Base-by-base conservation (phyloP, 768 basidiomycete species). In the Hydnomerulius pinastri region DNA sequence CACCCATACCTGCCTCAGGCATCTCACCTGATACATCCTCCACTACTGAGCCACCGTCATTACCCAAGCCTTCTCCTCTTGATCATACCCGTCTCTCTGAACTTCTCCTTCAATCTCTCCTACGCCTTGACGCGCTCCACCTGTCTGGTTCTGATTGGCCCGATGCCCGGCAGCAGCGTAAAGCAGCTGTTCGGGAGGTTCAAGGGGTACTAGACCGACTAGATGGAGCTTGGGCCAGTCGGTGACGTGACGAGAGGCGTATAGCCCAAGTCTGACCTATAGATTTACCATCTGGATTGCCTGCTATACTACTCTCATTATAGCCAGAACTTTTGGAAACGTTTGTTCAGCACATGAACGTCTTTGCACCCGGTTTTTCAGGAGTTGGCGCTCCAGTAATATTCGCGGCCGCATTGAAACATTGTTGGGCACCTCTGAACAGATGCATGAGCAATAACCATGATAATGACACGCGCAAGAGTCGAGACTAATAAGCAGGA, bases 151-250 rank as follows among this genome's bases (percentile, higher is more conserved):
- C 75, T 30, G 79, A 82, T 43, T 97, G 92, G 89, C 77, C 80
- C 8, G 77, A 84, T 4, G 94, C 93, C 12, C 78, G 95, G 60
- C 74, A 73, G 56, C 82, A 88, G 65, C 77, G 95, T 54, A 97
- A 96, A 70, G 82, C 79, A 27, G 95, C 91, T 1, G 94, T 98
- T 42, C 85, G 79, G 55, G 83, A 86, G 59, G 87, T 97, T 13
- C 95, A 98, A 71, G 77, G 72, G 21, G 75, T 92, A 57, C 77
- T 98, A 51, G 92, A 94, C 64, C 75, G 77, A 51, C 74, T 96
- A 40, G 94, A 96, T 65, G 77, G 72, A 21, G 85, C 79, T 6
- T 91, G 89, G 87, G 71, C 70, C 24, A 46, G 46, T 5, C 57
- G 66, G 27, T 69, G 46, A 56, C 28, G 21, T 42, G 41, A 9